Evolutionary conservation across 2,329 filamentous ascomycete species (phyloP).

Genomic region (Phyllosticta ampelicida): DNA sequence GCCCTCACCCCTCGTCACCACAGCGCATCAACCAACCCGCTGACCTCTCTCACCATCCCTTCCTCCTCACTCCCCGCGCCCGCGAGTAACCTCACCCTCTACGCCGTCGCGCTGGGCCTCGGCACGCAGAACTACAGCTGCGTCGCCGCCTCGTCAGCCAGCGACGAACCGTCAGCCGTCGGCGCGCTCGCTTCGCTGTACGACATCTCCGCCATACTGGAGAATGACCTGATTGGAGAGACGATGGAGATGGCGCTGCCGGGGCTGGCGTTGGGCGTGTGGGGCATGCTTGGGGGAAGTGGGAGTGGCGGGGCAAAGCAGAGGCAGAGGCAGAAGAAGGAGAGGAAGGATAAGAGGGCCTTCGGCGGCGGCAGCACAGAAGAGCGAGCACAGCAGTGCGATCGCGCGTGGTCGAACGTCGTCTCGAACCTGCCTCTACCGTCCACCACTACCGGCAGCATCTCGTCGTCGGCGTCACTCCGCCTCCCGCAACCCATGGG

Average conservation of each 20-base stretch:
- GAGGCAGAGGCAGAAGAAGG: too few relatives aligned
- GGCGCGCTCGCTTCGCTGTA: slow-evolving; percentile 14
- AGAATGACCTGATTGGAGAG: background rate
- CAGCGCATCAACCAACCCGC: background rate
- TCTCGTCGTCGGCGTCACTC: too few relatives aligned
- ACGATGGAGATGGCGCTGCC: too few relatives aligned
- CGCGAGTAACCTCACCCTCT: slow-evolving; percentile 22
- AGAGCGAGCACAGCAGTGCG: too few relatives aligned
- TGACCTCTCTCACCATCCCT: background rate
- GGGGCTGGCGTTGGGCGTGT: background rate
- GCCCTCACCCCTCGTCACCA: background rate
- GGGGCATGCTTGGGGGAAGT: background rate
- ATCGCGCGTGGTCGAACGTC: too few relatives aligned
- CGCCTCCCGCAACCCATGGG: too few relatives aligned
- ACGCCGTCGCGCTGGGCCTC: slow-evolving; percentile 35
- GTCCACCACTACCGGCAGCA: too few relatives aligned
- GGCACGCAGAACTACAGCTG: slow-evolving; percentile 36
- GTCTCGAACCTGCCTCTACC: too few relatives aligned
- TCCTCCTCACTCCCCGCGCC: slow-evolving; percentile 26
- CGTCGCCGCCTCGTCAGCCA: slow-evolving; percentile 15
- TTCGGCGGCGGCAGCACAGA: too few relatives aligned
- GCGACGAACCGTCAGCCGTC: slow-evolving; percentile 13
- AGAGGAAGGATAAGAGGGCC: too few relatives aligned
- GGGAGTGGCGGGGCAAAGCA: too few relatives aligned
- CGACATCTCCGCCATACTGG: slow-evolving; percentile 11